Base-by-base conservation (phyloP, 2,329 filamentous ascomycete genomes). In the Zasmidium angulare region DNA sequence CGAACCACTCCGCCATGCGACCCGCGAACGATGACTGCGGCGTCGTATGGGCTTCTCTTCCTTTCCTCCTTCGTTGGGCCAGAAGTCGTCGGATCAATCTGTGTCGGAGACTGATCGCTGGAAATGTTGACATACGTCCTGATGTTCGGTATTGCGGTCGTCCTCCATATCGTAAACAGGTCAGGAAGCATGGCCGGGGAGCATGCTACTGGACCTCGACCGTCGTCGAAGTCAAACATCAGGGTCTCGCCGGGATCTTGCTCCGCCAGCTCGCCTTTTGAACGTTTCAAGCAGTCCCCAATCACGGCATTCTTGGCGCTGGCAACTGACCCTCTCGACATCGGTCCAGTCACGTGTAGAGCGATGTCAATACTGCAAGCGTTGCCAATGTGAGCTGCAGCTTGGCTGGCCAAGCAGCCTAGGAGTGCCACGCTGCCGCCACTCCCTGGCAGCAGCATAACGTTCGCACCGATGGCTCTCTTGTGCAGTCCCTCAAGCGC, bases 51-150 rank as follows among this genome's bases (percentile, higher is more conserved):
- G 22, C 24, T 53, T 7, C 29, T 19, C 22, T 53, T 20, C n/a
- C 51, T 43, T 36, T 53, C 51, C 29, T 53, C 29, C 12, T 26
- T 31, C 10, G 51, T 2, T n/a, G 51, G 51, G n/a, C 51, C 51
- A 21, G 17, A 19, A 2, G 51, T n/a, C 36, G 20, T 31, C 20
- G 17, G 17, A 53, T 31, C 22, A 3, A 20, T 26, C 19, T 22
- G 6, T 29, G 26, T 11, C 26, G 11, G 26, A 29, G 11, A 29
- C 2, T 26, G 19, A 12, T 17, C 43, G n/a, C 21, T 21, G 23
- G 51, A 53, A 20, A 40, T 31, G 10, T 46, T 46, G 19, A 43
- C 24, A 43, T 22, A 53, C 6, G 51, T 53, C 2, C 51, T 26
- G 31, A 53, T 21, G 20, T 53, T 53, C 2, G 26, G 17, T 11